phyloP scores from a whole-genome alignment of 768 basidiomycete species.

The Boletus pseudopeckii region DNA sequence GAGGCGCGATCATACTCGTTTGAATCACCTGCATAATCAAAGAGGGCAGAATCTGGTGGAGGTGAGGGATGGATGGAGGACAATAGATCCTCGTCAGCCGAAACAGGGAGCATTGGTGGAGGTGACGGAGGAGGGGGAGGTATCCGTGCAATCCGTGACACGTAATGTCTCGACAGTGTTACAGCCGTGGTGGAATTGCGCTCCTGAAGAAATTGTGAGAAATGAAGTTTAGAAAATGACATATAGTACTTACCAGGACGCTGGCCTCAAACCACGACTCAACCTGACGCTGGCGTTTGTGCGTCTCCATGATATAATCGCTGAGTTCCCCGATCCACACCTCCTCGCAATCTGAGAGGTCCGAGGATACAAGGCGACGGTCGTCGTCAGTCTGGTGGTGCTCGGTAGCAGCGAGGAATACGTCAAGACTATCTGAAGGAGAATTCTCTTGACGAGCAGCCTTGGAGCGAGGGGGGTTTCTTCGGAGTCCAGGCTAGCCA shows the following conservation, averaged over 20 bases:
- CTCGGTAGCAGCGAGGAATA: conserved; percentile 15
- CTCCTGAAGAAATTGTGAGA: conserved; percentile 45
- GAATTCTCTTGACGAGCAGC: conserved; percentile 29
- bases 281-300: conserved; percentile 69
- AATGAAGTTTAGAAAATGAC: background rate
- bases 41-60: conserved; percentile 27
- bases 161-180: conserved; percentile 35
- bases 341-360: conserved; percentile 78
- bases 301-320: conserved; percentile 68
- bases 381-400: conserved; percentile 39
- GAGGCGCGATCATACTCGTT: conserved; percentile 23
- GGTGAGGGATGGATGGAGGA: conserved; percentile 39
- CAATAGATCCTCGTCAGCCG: conserved; percentile 35
- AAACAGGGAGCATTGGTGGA: conserved; percentile 28
- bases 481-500: conserved; percentile 40
- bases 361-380: conserved; percentile 56
- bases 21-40: conserved; percentile 29
- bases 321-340: conserved; percentile 70
- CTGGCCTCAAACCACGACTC: conserved; percentile 71
- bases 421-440: conserved; percentile 22
- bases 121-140: conserved; percentile 41
- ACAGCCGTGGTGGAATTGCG: conserved; percentile 62
- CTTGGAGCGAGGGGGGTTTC: conserved; percentile 39
- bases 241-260: conserved; percentile 46
- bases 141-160: conserved; percentile 43